Percentiles rank a stretch among this genome's conserved stretches.
phyloP scores from a whole-genome alignment of 495 filamentous ascomycete genomes.

The Xylaria sp. region DNA sequence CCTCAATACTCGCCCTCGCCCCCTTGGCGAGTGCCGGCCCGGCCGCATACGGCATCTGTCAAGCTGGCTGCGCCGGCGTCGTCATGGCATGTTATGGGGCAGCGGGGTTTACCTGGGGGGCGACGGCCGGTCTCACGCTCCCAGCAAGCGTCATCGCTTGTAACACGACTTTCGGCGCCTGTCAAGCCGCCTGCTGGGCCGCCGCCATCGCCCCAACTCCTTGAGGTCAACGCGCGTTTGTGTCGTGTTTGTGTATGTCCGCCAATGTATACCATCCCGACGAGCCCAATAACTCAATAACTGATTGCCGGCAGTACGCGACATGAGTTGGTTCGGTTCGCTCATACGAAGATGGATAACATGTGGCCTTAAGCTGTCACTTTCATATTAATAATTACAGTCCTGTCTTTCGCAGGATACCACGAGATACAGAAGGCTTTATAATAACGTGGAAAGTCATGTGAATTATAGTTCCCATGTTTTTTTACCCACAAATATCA shows the following conservation, averaged over 20 bases:
- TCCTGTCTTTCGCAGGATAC: not conserved
- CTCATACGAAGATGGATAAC: not conserved
- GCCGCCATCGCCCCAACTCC: conserved; percentile 26
- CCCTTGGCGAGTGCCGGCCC: conserved; percentile 43
- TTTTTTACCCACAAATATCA: not conserved
- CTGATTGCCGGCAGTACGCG: not conserved
- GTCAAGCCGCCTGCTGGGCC: conserved; percentile 55
- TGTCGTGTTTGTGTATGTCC: not conserved
- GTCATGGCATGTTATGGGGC: conserved; percentile 61
- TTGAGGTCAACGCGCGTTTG: not conserved
- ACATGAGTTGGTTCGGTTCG: not conserved
- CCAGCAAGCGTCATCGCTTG: conserved; percentile 53
- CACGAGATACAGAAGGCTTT: too few relatives aligned
- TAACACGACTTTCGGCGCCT: conserved; percentile 57
- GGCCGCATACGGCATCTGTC: conserved; percentile 55
- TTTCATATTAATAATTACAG: not conserved
- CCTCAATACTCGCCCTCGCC: conserved; percentile 14
- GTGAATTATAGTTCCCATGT: not conserved
- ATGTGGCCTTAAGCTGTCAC: not conserved
- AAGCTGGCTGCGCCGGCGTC: conserved; percentile 56
- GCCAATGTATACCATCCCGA: not conserved
- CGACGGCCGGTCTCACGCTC: conserved; percentile 45
- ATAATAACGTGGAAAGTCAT: not conserved
- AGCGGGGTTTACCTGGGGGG: conserved; percentile 57
- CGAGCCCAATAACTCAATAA: too few relatives aligned